A percentile compares a stretch with the other conserved stretches of the same genome.
These are phyloP conservation scores for Cutaneotrichosporon daszewskae DNA, from an alignment of 1,284 basidiomycete species.

Conservation along the genomic window DNA sequence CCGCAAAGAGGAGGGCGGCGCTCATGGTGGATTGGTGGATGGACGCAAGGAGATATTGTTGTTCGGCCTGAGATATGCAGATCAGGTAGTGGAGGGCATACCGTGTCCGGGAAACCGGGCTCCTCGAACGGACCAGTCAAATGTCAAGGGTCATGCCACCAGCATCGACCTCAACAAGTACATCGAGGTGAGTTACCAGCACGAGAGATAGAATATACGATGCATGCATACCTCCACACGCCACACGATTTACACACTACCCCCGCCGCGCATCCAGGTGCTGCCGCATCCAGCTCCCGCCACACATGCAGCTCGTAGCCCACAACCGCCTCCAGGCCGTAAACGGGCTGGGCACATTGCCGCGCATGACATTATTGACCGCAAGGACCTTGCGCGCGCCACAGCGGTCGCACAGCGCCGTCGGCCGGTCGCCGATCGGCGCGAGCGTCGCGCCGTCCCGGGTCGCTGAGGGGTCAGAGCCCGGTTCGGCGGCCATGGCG, in stretches of 20 bases:
- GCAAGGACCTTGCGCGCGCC: slow-evolving; percentile 15
- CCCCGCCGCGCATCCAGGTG: slow-evolving; percentile 10
- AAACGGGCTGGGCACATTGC: slow-evolving; percentile 6
- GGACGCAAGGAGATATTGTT: too few relatives aligned
- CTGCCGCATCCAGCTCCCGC: slow-evolving; percentile 31
- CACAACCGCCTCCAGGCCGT: slow-evolving; percentile 18
- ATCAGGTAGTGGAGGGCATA: too few relatives aligned
- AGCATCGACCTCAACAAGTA: too few relatives aligned
- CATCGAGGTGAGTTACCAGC: too few relatives aligned
- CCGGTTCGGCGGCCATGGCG: slow-evolving; percentile 1
- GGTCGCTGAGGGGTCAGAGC: not conserved
- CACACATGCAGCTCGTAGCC: slow-evolving; percentile 28
- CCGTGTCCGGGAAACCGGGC: too few relatives aligned
- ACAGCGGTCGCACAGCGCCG: slow-evolving; percentile 27
- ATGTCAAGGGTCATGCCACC: too few relatives aligned
- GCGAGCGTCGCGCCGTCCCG: slow-evolving; percentile 27
- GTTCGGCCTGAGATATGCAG: too few relatives aligned
- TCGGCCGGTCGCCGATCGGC: slow-evolving; percentile 16
- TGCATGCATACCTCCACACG: not conserved
- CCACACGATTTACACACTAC: not conserved
- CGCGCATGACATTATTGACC: slow-evolving; percentile 10
- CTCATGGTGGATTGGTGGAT: too few relatives aligned
- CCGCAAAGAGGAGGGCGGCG: slow-evolving; percentile 31
- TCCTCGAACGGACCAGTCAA: too few relatives aligned
- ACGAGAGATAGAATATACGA: too few relatives aligned